Conservation (phyloP, 768 basidiomycete species). For the Pulveroboletus ravenelii region DNA sequence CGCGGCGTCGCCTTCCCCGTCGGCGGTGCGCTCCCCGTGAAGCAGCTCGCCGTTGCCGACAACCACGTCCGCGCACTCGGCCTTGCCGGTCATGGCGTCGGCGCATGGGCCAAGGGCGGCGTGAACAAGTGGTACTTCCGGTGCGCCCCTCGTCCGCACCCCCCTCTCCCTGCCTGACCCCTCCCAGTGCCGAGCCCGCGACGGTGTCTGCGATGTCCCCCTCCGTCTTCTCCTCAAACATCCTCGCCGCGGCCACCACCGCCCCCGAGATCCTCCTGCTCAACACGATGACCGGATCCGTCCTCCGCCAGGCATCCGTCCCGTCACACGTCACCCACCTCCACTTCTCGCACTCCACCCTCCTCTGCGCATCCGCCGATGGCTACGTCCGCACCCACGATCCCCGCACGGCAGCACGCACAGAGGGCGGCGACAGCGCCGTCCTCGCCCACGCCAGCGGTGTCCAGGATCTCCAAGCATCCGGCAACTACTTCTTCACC, state of each 20-base stretch:
- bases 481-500: slow-evolving; percentile 78
- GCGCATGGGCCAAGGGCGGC: slow-evolving; percentile 81
- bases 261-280: slow-evolving; percentile 62
- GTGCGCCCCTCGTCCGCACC: slow-evolving; percentile 35
- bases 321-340: slow-evolving; percentile 63
- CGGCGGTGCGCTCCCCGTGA: slow-evolving; percentile 63
- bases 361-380: slow-evolving; percentile 69
- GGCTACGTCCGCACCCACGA: slow-evolving; percentile 70
- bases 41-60: slow-evolving; percentile 74
- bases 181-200: slow-evolving; percentile 29
- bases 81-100: slow-evolving; percentile 57
- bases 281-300: slow-evolving; percentile 67
- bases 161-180: slow-evolving; percentile 6
- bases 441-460: slow-evolving; percentile 80
- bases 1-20: slow-evolving; percentile 73
- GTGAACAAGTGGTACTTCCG: slow-evolving; percentile 77
- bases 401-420: slow-evolving; percentile 55
- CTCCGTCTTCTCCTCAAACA: slow-evolving; percentile 43
- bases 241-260: slow-evolving; percentile 56
- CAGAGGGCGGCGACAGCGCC: slow-evolving; percentile 46
- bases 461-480: slow-evolving; percentile 73
- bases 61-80: slow-evolving; percentile 68
- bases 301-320: slow-evolving; percentile 52
- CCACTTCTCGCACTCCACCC: slow-evolving; percentile 56
- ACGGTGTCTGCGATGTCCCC: slow-evolving; percentile 42